A percentile compares a stretch with the other conserved stretches of the same genome.
Evolutionary conservation across 1,284 basidiomycete species (phyloP).

Genomic region (Apiotrichum brassicae): DNA sequence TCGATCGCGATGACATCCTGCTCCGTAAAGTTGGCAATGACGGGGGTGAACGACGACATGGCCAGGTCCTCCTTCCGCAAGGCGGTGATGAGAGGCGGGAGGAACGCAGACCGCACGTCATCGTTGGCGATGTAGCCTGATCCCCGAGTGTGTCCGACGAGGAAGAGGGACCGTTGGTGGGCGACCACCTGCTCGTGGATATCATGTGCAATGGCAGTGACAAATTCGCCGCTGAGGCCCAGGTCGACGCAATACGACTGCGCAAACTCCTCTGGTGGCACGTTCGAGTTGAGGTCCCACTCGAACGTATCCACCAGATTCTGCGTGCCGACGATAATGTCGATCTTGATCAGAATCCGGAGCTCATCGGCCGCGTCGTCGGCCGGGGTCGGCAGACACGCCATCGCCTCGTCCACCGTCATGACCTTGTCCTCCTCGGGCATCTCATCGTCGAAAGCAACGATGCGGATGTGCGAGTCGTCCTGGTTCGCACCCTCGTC

Average conservation of each 20-base stretch:
- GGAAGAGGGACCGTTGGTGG: conserved; percentile 85
- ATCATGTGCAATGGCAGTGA: conserved; percentile 88
- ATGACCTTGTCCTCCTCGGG: conserved; percentile 38
- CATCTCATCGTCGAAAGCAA: conserved; percentile 20
- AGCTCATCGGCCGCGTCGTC: conserved; percentile 70
- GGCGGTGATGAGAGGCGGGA: conserved; percentile 61
- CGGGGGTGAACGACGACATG: conserved; percentile 68
- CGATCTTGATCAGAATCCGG: conserved; percentile 86
- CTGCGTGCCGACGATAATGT: conserved; percentile 89
- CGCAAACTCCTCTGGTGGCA: conserved; percentile 89
- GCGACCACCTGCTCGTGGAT: conserved; percentile 93
- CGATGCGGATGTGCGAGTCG: conserved; percentile 22
- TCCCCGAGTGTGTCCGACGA: conserved; percentile 80
- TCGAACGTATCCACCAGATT: conserved; percentile 97
- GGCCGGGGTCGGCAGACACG: conserved; percentile 35
- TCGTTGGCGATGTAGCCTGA: conserved; percentile 78
- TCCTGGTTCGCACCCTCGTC: conserved; percentile 26
- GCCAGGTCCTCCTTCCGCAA: conserved; percentile 69
- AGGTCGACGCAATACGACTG: conserved; percentile 80
- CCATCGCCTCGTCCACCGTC: conserved; percentile 44
- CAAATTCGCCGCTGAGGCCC: conserved; percentile 88
- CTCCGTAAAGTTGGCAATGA: conserved; percentile 80
- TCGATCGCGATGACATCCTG: conserved; percentile 83
- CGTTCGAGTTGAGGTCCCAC: conserved; percentile 80
- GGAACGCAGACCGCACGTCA: conserved; percentile 81